phyloP scores from a whole-genome alignment of 2,329 filamentous ascomycete species.

The Xylariaceae sp. region DNA sequence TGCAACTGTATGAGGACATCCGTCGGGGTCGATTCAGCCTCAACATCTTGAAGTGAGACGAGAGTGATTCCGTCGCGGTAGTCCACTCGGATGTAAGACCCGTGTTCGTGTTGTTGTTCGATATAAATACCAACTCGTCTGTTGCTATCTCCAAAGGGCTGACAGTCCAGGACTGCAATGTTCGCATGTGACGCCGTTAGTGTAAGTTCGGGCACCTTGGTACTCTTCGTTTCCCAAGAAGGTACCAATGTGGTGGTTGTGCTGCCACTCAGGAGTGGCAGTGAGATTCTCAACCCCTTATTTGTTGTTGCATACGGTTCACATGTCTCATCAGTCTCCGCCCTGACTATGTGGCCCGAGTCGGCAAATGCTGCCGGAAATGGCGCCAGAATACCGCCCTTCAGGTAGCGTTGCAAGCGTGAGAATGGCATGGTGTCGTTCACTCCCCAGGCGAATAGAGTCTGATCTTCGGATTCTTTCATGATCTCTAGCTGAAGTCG shows the following conservation, averaged over 20 bases:
- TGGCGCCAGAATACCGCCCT: slow-evolving; percentile 1
- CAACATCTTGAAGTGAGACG: neutral
- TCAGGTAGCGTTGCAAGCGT: neutral
- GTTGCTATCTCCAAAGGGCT: neutral
- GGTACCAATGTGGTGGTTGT: neutral
- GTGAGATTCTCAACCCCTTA: slow-evolving; percentile 4
- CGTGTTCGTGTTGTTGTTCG: neutral
- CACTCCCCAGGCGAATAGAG: slow-evolving; percentile 4
- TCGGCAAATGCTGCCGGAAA: neutral
- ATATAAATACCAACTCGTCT: neutral
- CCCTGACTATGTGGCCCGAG: neutral
- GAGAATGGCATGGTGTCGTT: neutral
- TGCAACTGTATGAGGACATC: slow-evolving; percentile 2
- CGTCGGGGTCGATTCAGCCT: neutral
- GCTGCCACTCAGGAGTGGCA: neutral
- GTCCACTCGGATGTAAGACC: neutral
- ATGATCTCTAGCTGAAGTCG: slow-evolving; percentile 9
- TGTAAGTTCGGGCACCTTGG: neutral
- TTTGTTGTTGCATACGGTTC: slow-evolving; percentile 4
- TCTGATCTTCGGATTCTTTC: slow-evolving; percentile 7
- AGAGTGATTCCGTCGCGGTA: neutral
- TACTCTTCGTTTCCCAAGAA: neutral
- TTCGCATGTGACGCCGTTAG: neutral
- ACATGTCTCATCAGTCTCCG: neutral
- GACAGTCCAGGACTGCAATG: slow-evolving; percentile 4